phyloP scores from a whole-genome alignment of 1,284 basidiomycete genomes.

The Acaromyces ingoldii region DNA sequence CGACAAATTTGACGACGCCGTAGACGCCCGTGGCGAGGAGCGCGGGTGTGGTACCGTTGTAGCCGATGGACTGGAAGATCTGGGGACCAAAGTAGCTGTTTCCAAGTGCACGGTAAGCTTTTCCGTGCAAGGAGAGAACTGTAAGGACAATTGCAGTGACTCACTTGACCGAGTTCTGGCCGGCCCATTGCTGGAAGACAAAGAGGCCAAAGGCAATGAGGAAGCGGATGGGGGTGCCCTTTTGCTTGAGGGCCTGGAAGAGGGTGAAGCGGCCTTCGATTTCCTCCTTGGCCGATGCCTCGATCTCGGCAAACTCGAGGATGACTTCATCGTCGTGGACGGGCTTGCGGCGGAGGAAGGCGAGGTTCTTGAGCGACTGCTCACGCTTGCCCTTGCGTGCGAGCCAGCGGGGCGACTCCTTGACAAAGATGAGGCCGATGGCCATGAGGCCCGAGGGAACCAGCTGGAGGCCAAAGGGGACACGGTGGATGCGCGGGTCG shows the following conservation, averaged over 20 bases:
- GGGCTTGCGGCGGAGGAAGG: constrained; percentile 34
- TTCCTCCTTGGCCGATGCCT: constrained; percentile 13
- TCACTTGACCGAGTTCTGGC: too few relatives aligned
- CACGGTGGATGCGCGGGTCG: too few relatives aligned
- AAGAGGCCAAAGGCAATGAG: constrained; percentile 17
- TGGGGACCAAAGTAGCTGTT: too few relatives aligned
- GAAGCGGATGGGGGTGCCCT: constrained; percentile 28
- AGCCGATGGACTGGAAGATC: too few relatives aligned
- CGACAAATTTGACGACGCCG: constrained; percentile 70
- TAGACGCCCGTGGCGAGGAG: constrained; percentile 76
- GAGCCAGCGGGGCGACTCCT: constrained; percentile 63
- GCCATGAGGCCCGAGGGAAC: constrained; percentile 55
- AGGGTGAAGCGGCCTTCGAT: constrained; percentile 5
- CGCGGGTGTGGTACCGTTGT: constrained; percentile 54
- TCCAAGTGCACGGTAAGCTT: too few relatives aligned
- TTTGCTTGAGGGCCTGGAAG: constrained; percentile 44
- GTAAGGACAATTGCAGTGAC: too few relatives aligned
- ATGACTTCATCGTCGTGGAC: constrained; percentile 31
- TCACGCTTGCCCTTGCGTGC: constrained; percentile 56
- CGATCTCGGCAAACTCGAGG: constrained; percentile 16
- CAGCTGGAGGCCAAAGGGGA: constrained; percentile 58
- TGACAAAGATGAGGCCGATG: constrained; percentile 54
- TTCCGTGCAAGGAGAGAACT: too few relatives aligned
- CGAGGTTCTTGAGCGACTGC: constrained; percentile 34
- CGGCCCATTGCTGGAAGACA: too few relatives aligned